phyloP scores from a whole-genome alignment of 306 rosid species.

The Ormosia semicastrata region DNA sequence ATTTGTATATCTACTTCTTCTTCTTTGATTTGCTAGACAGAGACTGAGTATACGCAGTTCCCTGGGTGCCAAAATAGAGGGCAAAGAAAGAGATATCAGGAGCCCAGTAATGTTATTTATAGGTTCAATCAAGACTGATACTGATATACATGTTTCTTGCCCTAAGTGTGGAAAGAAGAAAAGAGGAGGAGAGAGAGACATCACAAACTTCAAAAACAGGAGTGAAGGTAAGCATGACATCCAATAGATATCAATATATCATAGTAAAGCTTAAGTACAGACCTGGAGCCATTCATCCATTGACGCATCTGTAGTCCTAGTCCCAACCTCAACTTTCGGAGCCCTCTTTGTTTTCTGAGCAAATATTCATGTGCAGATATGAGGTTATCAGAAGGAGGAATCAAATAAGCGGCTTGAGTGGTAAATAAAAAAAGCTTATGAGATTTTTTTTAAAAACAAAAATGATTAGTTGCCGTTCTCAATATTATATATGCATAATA shows the following conservation, averaged over 20 bases:
- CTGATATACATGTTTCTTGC: background rate
- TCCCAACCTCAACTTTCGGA: constrained; percentile 94
- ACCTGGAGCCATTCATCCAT: constrained; percentile 98
- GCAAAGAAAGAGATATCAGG: constrained; percentile 17
- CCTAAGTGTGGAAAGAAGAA: background rate
- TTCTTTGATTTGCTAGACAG: constrained; percentile 73
- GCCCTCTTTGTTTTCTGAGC: constrained; percentile 82
- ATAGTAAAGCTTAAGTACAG: constrained; percentile 19
- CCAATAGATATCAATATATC: background rate
- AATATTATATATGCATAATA: background rate
- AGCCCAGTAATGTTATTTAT: background rate
- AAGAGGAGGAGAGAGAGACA: background rate
- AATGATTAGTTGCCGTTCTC: background rate
- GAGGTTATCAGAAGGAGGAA: background rate
- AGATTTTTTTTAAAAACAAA: background rate
- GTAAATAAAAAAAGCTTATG: background rate
- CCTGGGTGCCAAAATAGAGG: constrained; percentile 51
- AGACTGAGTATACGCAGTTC: constrained; percentile 74
- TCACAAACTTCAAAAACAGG: background rate
- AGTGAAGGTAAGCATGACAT: constrained; percentile 5
- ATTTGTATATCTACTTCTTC: constrained; percentile 60
- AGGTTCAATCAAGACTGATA: background rate
- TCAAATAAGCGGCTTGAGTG: constrained; percentile 7
- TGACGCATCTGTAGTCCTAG: constrained; percentile 67
- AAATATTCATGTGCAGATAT: constrained; percentile 23